A percentile compares a stretch with the other conserved stretches of the same genome.
Conservation (phyloP, 2,329 filamentous ascomycete genomes). For the Hortaea sp. region DNA sequence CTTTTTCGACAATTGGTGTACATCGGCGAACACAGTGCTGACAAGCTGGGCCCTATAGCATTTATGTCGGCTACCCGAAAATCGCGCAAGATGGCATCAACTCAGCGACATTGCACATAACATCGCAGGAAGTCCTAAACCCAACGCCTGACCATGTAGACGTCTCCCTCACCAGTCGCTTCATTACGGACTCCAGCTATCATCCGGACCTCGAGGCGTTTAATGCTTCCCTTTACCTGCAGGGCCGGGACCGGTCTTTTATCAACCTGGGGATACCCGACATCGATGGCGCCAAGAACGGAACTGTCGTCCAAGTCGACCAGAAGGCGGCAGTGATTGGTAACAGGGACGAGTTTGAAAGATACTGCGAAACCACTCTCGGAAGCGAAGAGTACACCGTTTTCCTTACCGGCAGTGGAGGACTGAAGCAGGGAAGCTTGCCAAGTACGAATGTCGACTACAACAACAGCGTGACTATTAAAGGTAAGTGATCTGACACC, state of each 20-base stretch:
- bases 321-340: constrained; percentile 34
- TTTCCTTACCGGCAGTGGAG: constrained; percentile 42
- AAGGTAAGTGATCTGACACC: constrained; percentile 30
- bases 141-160: constrained; percentile 33
- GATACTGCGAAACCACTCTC: constrained; percentile 41
- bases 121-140: constrained; percentile 40
- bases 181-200: constrained; percentile 30
- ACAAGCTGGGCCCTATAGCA: constrained; percentile 23
- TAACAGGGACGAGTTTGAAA: constrained; percentile 36
- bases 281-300: constrained; percentile 31
- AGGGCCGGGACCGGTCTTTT: constrained; percentile 30
- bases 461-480: constrained; percentile 47
- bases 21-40: too few relatives aligned
- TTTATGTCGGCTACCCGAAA: constrained; percentile 50
- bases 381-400: constrained; percentile 40
- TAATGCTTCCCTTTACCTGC: constrained; percentile 41
- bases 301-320: constrained; percentile 32
- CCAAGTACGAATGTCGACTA: constrained; percentile 43
- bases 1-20: constrained; percentile 10
- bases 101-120: constrained; percentile 41
- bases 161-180: not conserved
- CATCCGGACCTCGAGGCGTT: constrained; percentile 47
- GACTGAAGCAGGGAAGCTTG: constrained; percentile 41
- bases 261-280: constrained; percentile 37
- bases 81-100: constrained; percentile 48